Conservation (phyloP, 768 basidiomycete genomes). For the Tylopilus cervinicoccineus region DNA sequence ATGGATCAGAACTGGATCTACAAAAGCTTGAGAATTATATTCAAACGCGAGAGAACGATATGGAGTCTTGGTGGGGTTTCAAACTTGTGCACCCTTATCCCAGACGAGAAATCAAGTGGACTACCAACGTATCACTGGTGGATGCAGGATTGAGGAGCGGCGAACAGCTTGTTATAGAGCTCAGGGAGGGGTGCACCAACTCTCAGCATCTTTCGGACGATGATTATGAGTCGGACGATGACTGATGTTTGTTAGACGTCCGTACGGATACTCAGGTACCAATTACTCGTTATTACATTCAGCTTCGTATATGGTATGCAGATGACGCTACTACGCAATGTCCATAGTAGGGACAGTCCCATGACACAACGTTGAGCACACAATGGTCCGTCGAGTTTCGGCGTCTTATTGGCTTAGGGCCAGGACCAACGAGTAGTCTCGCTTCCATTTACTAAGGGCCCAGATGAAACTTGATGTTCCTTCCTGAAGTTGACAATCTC, state of each 20-base stretch:
- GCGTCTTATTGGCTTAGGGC: too few species aligned
- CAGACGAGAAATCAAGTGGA: slow-evolving; percentile 56
- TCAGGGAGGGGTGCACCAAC: slow-evolving; percentile 20
- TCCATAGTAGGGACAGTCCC: too few species aligned
- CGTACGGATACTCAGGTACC: neutral
- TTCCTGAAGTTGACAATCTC: neutral
- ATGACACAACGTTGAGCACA: too few species aligned
- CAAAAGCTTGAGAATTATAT: slow-evolving; percentile 36
- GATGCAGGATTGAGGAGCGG: slow-evolving; percentile 49
- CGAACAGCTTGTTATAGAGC: slow-evolving; percentile 65
- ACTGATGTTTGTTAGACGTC: slow-evolving; percentile 17
- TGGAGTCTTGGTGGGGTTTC: slow-evolving; percentile 70
- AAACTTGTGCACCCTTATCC: slow-evolving; percentile 68
- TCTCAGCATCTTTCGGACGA: slow-evolving; percentile 41
- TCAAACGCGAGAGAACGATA: slow-evolving; percentile 21
- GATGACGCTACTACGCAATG: too few species aligned
- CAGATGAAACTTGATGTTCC: too few species aligned
- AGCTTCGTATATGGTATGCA: neutral
- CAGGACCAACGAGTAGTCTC: too few species aligned
- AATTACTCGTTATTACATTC: neutral
- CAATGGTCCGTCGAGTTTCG: too few species aligned
- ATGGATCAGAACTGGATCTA: slow-evolving; percentile 29
- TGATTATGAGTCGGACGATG: slow-evolving; percentile 54
- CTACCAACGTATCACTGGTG: slow-evolving; percentile 33
- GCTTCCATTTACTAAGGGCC: too few species aligned